Evolutionary conservation across 371 early-diverging fungal genomes (phyloP).

Genomic region (Enterocytospora artemiae): DNA sequence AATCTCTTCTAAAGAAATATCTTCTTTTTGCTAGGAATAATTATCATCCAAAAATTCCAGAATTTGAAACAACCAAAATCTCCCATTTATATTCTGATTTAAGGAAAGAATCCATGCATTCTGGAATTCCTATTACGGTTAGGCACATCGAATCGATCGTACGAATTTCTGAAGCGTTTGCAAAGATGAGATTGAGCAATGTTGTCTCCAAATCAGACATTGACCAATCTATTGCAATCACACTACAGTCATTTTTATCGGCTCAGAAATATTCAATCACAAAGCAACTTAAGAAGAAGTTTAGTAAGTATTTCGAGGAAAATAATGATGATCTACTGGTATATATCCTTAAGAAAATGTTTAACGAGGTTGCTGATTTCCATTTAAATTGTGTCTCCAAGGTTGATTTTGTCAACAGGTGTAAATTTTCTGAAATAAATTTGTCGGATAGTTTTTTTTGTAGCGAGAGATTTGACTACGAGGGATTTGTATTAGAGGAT

Average conservation of each 20-base stretch:
- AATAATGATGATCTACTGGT: slow-evolving; percentile 34
- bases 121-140: slow-evolving; percentile 90
- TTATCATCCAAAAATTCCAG: slow-evolving; percentile 69
- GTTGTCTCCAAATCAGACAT: slow-evolving; percentile 79
- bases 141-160: slow-evolving; percentile 94
- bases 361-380: slow-evolving; percentile 26
- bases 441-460: slow-evolving; percentile 1
- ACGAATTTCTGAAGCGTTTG: slow-evolving; percentile 87
- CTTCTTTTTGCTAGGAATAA: slow-evolving; percentile 84
- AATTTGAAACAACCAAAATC: slow-evolving; percentile 75
- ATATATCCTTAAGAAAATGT: slow-evolving; percentile 44
- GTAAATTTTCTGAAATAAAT: slow-evolving; percentile 2
- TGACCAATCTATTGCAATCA: slow-evolving; percentile 81
- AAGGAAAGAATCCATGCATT: slow-evolving; percentile 71
- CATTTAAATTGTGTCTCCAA: neutral
- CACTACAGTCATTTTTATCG: slow-evolving; percentile 79
- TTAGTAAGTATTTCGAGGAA: slow-evolving; percentile 52
- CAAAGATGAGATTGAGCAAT: slow-evolving; percentile 87
- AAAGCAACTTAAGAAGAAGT: slow-evolving; percentile 59
- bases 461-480: neutral
- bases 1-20: slow-evolving; percentile 76
- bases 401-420: neutral
- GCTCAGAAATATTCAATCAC: slow-evolving; percentile 89
- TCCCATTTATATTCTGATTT: slow-evolving; percentile 76
- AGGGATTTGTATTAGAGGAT: slow-evolving; percentile 6